Base-by-base conservation (phyloP, 1,139 yeast genomes). In the Yamadazyma sp. region DNA sequence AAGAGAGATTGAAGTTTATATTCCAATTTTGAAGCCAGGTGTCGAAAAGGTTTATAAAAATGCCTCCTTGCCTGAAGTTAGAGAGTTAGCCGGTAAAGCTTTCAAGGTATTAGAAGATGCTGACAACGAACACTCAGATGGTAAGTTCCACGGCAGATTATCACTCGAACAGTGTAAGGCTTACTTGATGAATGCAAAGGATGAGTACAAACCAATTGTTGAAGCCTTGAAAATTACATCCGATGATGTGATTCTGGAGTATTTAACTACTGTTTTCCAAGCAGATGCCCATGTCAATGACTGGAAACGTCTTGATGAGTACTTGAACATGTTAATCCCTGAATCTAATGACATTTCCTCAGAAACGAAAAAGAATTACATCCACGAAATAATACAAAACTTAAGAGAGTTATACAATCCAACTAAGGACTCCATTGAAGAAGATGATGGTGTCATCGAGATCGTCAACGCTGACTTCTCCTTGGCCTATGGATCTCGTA, bases 391-490 rank as follows among this genome's bases (percentile, higher is more conserved):
- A 34, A 69, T 84, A 34, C 59, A 62, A 34, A 69, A 75, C 37
- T 73, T 87, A 56, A 82, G 89, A 64, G 62, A 70, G 13, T 68
- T 86, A 50, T 87, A 84, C 67, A 70, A 78, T 35, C 85, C 83
- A 33, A 84, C 77, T 43, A 80, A 77, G 34, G 81, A 73, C 26
- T 67, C 67, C 23, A 44, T 45, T 15, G 69, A 70, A 34, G 75
- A 75, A 38, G 95, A 94, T 46, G 76, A 70, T 33, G 76, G 74
- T 7, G 70, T 71, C 7, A 67, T 88, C 47, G 95, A 86, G 57
- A 84, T 92, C 57, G 97, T 90, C 50, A 89, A 92, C 62, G 84
- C 97, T 26, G 94, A 87, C 59, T 92, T 92, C 63, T 92, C 97
- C 0, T 73, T 92, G 50, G 98, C 98, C 27, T 92, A 92, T 60